Percentiles rank a stretch among this genome's conserved stretches.
phyloP scores from a whole-genome alignment of 1,284 basidiomycete species.

The Puccinia hordei region DNA sequence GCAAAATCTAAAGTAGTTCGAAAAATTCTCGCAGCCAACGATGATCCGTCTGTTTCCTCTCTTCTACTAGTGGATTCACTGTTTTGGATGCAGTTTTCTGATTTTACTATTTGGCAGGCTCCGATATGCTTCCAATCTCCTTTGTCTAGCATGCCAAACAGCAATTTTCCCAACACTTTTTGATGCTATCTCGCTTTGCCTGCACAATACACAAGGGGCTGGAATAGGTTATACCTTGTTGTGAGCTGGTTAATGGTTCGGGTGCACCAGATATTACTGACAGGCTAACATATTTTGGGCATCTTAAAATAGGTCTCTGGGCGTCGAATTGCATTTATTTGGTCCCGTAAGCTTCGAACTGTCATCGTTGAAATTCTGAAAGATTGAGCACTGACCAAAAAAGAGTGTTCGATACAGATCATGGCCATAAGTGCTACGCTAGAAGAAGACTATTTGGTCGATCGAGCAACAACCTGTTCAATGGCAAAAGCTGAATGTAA shows the following conservation, averaged over 20 bases:
- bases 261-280: background rate
- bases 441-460: slow-evolving; percentile 11
- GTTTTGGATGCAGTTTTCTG: background rate
- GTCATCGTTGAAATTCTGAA: background rate
- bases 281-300: background rate
- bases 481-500: slow-evolving; percentile 6
- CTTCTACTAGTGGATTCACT: background rate
- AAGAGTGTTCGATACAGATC: background rate
- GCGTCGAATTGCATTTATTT: slow-evolving; percentile 23
- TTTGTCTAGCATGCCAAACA: slow-evolving; percentile 10
- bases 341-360: slow-evolving; percentile 16
- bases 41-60: slow-evolving; percentile 2
- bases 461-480: slow-evolving; percentile 8
- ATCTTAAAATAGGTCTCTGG: slow-evolving; percentile 7
- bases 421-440: slow-evolving; percentile 28
- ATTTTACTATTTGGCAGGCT: background rate
- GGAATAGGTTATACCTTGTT: slow-evolving; percentile 10
- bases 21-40: background rate
- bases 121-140: background rate
- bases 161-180: slow-evolving; percentile 17
- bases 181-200: background rate
- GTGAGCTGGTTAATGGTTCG: slow-evolving; percentile 1
- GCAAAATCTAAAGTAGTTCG: slow-evolving; percentile 1
- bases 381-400: background rate
- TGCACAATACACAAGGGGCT: slow-evolving; percentile 7